phyloP scores from a whole-genome alignment of 2,329 filamentous ascomycete genomes.

The Polychaeton citri region DNA sequence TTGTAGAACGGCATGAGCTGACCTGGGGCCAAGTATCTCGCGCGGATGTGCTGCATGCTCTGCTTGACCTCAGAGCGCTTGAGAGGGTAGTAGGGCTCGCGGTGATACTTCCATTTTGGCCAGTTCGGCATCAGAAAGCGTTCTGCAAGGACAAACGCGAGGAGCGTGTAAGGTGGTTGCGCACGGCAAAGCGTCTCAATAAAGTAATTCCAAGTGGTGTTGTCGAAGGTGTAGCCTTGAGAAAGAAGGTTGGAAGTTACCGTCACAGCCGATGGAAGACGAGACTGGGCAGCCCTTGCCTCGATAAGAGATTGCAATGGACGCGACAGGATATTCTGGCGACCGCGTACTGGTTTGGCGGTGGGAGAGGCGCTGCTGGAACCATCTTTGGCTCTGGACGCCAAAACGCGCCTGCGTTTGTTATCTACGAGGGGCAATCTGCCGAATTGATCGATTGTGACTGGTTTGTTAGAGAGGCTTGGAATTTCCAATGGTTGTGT shows the following conservation, averaged over 20 bases:
- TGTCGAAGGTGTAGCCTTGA: constrained; percentile 61
- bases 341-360: constrained; percentile 2
- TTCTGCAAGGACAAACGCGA: constrained; percentile 67
- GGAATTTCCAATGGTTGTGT: constrained; percentile 8
- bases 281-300: constrained; percentile 39
- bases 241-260: constrained; percentile 43
- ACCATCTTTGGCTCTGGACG: background rate
- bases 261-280: constrained; percentile 21
- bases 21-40: constrained; percentile 11
- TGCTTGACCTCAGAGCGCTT: constrained; percentile 12
- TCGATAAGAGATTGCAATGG: constrained; percentile 40
- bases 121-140: constrained; percentile 64
- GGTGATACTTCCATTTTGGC: constrained; percentile 50
- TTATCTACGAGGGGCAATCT: background rate
- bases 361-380: background rate
- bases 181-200: constrained; percentile 53
- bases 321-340: constrained; percentile 28
- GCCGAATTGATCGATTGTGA: background rate
- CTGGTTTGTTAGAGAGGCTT: constrained; percentile 4
- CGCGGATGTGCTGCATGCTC: constrained; percentile 16
- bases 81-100: constrained; percentile 7
- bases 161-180: constrained; percentile 37
- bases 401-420: background rate
- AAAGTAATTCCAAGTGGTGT: constrained; percentile 68
- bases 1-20: constrained; percentile 28